Evolutionary conservation across 305 asterid species (phyloP).

Genomic region (Fraxinus sp.): DNA sequence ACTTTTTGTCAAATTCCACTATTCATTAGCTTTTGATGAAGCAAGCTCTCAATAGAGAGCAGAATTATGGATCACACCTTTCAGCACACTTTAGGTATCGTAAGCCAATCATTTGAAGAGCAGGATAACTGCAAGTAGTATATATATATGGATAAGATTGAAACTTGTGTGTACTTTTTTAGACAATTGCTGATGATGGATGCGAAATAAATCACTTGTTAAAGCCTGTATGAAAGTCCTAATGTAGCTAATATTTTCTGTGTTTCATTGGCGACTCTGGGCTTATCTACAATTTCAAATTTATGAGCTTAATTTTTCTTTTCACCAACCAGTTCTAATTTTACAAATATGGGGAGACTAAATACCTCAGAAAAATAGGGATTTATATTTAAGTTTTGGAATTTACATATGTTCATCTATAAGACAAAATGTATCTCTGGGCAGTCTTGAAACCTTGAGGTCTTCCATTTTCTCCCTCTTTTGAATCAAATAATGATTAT

Average conservation of each 20-base stretch:
- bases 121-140: background rate
- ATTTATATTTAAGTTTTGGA: background rate
- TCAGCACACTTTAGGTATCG: background rate
- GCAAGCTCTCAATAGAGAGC: slow-evolving; percentile 5
- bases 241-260: background rate
- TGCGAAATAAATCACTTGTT: background rate
- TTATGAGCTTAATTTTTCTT: background rate
- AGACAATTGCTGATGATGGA: background rate
- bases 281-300: background rate
- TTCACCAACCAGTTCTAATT: background rate
- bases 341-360: background rate
- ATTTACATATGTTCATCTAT: background rate
- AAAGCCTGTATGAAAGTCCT: background rate
- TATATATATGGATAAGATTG: background rate
- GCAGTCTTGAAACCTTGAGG: background rate
- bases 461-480: background rate
- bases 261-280: background rate
- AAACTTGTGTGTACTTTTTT: background rate
- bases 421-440: background rate
- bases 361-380: background rate
- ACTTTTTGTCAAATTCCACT: background rate
- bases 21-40: background rate
- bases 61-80: slow-evolving; percentile 2
- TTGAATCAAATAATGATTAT: background rate
- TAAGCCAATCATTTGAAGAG: slow-evolving; percentile 4